Conservation (phyloP, 1,284 basidiomycete genomes). For the Coniferiporia sulphurascens region DNA sequence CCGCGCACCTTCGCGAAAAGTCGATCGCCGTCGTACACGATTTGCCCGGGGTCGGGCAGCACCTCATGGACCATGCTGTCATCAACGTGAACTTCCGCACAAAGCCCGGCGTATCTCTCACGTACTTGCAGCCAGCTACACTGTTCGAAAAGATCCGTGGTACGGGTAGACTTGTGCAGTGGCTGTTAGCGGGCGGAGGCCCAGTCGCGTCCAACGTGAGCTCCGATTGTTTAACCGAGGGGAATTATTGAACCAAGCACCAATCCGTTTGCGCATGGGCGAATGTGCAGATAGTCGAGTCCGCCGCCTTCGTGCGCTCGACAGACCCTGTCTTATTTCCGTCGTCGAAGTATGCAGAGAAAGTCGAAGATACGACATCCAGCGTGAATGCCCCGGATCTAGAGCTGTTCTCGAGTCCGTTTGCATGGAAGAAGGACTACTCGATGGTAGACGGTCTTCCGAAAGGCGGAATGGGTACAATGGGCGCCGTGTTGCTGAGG, state of each 20-base stretch:
- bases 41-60: constrained; percentile 53
- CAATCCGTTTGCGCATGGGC: no score
- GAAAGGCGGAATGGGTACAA: constrained; percentile 17
- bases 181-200: constrained; percentile 40
- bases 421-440: constrained; percentile 12
- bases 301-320: constrained; percentile 29
- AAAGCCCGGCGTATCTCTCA: constrained; percentile 39
- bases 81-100: constrained; percentile 48
- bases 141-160: constrained; percentile 29
- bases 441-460: constrained; percentile 6
- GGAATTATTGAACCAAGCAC: constrained; percentile 3
- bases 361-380: constrained; percentile 24
- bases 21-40: constrained; percentile 48
- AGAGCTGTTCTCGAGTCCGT: constrained; percentile 25
- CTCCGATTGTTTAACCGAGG: constrained; percentile 10
- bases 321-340: constrained; percentile 28
- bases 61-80: constrained; percentile 55
- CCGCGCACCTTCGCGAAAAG: constrained; percentile 42
- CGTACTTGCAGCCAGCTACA: constrained; percentile 27
- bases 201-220: constrained; percentile 51
- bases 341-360: constrained; percentile 12
- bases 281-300: constrained; percentile 24
- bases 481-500: constrained; percentile 20
- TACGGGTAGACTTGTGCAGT: constrained; percentile 36
- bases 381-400: constrained; percentile 28